Evolutionary conservation across 805 yeast genomes (phyloP).

Genomic region (Candida anglica): DNA sequence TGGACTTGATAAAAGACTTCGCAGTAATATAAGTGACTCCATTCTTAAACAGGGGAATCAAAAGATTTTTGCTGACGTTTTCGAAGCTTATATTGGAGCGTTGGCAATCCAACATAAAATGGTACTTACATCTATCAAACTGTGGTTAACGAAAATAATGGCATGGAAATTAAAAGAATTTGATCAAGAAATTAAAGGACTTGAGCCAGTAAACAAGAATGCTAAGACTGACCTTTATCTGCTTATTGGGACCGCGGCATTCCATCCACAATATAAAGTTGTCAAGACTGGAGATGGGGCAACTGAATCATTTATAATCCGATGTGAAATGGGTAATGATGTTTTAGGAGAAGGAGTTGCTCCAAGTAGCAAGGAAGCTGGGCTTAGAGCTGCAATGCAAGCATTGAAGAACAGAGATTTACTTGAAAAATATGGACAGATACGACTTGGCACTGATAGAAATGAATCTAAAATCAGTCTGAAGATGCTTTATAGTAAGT

Average conservation of each 20-base stretch:
- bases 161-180: slow-evolving; percentile 37
- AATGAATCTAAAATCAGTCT: slow-evolving; percentile 7
- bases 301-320: slow-evolving; percentile 54
- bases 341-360: slow-evolving; percentile 73
- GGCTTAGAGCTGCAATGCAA: slow-evolving; percentile 77
- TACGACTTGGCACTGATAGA: slow-evolving; percentile 35
- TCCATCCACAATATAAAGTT: slow-evolving; percentile 56
- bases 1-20: slow-evolving; percentile 57
- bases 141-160: slow-evolving; percentile 55
- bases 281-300: slow-evolving; percentile 43
- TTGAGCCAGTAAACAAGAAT: slow-evolving; percentile 47
- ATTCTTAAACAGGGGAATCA: slow-evolving; percentile 49
- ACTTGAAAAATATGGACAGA: slow-evolving; percentile 59
- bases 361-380: slow-evolving; percentile 69
- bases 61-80: slow-evolving; percentile 81
- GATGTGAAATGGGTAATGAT: slow-evolving; percentile 62
- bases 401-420: slow-evolving; percentile 58
- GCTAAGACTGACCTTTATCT: slow-evolving; percentile 81
- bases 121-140: slow-evolving; percentile 45
- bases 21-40: slow-evolving; percentile 45
- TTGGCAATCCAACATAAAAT: slow-evolving; percentile 54
- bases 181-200: slow-evolving; percentile 26
- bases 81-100: slow-evolving; percentile 94
- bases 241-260: slow-evolving; percentile 69
- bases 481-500: slow-evolving; percentile 3